A percentile compares a stretch with the other conserved stretches of the same genome.
Conservation (phyloP, 202 grass and related monocot genomes). For the Alloteropsis angusta region DNA sequence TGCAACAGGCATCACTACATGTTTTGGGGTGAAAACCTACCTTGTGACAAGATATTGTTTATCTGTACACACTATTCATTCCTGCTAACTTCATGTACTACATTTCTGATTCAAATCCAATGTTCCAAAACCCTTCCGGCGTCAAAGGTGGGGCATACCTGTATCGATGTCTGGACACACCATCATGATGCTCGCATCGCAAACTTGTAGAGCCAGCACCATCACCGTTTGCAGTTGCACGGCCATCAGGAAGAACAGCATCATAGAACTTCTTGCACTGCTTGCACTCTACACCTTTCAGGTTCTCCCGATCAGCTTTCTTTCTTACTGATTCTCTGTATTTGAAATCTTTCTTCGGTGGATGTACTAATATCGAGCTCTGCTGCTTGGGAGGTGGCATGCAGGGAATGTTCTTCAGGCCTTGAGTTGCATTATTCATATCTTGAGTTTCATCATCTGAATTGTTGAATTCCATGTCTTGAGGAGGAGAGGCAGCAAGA, state of each 20-base stretch:
- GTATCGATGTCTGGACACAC: conserved; percentile 93
- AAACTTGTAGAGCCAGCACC: conserved; percentile 26
- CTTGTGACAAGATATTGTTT: not conserved
- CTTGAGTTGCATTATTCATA: conserved; percentile 46
- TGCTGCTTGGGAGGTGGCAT: conserved; percentile 23
- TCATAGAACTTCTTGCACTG: conserved; percentile 98
- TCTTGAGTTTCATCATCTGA: conserved; percentile 89
- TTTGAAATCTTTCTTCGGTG: conserved; percentile 66
- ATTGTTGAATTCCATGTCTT: conserved; percentile 77
- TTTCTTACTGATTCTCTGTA: conserved; percentile 85
- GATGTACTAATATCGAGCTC: conserved; percentile 42
- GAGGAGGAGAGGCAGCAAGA: conserved; percentile 37
- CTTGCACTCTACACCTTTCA: conserved; percentile 84
- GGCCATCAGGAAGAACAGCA: conserved; percentile 65
- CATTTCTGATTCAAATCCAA: conserved; percentile 97
- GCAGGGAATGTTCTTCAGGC: conserved; percentile 27
- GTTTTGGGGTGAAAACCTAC: not conserved
- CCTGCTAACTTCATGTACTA: conserved; percentile 32
- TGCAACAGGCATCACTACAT: not conserved
- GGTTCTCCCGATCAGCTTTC: conserved; percentile 72
- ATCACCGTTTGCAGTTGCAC: conserved; percentile 20
- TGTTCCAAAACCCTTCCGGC: conserved; percentile 96
- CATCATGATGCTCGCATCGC: conserved; percentile 88
- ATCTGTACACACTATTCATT: not conserved
- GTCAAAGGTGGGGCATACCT: conserved; percentile 82